Evolutionary conservation across 208 protist species (phyloP), one percentile per base, ranked within the genome.

Genomic region (Polymyxa betae): DNA sequence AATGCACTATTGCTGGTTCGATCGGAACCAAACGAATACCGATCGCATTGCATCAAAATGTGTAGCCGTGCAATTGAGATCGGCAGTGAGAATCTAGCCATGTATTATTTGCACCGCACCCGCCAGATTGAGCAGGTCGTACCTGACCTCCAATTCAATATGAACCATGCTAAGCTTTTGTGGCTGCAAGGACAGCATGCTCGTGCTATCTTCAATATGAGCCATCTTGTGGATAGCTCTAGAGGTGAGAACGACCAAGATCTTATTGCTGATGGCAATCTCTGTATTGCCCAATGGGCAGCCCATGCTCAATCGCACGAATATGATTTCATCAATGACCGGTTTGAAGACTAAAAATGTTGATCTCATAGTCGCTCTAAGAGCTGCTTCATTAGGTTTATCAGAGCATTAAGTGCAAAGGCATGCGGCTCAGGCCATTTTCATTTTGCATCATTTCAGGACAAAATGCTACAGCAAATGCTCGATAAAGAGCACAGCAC

Each of bases 151-250:
- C 12, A 60, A 60, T 60, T 60, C 49, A 35, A 5, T 38, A 38
- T 35, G n/a, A 82, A 82, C 72, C 35, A 82, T 82, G 72, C 72
- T 20, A 43, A 35, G 49, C 40, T 82, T 35, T 38, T 82, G 72
- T 82, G 72, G 72, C n/a, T 35, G 5, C 72, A 35, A 35, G 72
- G 72, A n/a, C 40, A 35, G 35, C 72, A 82, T 43, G 5, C 72
- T 35, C 72, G 72, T n/a, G 72, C 72, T 43, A 82, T 82, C n/a
- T 20, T 45, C 16, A 20, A 5, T 38, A 82, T 82, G 72, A 45
- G 5, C 16, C 40, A 12, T 35, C n/a, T 82, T 5, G 40, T 82
- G 5, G 72, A 82, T 43, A n/a, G 12, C n/a, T 12, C 72, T 5
- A 5, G n/a, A 35, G 5, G 72, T 82, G 12, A 40, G 5, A 5